Evolutionary conservation across 371 early-diverging fungal species (phyloP).

Genomic region (Mucor indicus): DNA sequence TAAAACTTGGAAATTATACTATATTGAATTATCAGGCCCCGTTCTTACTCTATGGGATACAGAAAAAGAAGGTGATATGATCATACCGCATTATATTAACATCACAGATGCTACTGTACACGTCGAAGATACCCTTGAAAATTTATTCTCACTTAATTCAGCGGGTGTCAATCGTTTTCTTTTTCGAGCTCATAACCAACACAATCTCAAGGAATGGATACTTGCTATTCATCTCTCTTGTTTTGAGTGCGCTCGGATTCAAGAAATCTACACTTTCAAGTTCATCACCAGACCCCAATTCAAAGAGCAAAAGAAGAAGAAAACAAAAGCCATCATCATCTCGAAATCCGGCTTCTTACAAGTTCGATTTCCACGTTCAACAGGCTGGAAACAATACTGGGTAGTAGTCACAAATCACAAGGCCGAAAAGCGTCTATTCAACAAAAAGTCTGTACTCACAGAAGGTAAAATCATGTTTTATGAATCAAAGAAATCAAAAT

Average conservation of each 20-base stretch:
- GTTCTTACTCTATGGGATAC: constrained; percentile 62
- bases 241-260: constrained; percentile 71
- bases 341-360: too few species aligned
- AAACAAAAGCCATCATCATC: too few species aligned
- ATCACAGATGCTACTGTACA: constrained; percentile 61
- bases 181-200: constrained; percentile 40
- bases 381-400: constrained; percentile 55
- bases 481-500: constrained; percentile 55
- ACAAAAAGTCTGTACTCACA: constrained; percentile 47
- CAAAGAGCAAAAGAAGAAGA: constrained; percentile 25
- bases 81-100: constrained; percentile 66
- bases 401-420: constrained; percentile 54
- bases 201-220: constrained; percentile 10
- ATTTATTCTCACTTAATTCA: constrained; percentile 60
- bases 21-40: constrained; percentile 69
- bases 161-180: constrained; percentile 67
- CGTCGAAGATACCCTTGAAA: constrained; percentile 43
- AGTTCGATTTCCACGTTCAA: neutral
- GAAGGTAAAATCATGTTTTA: constrained; percentile 59
- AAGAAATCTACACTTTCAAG: constrained; percentile 80
- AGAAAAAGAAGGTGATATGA: constrained; percentile 1
- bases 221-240: constrained; percentile 60
- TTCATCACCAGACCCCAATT: too few species aligned
- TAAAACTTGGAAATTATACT: constrained; percentile 61
- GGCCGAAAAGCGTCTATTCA: constrained; percentile 25